These are phyloP conservation scores for Fusarium irregulare DNA, from an alignment of 2,329 filamentous ascomycete genomes.

Conservation along the genomic window DNA sequence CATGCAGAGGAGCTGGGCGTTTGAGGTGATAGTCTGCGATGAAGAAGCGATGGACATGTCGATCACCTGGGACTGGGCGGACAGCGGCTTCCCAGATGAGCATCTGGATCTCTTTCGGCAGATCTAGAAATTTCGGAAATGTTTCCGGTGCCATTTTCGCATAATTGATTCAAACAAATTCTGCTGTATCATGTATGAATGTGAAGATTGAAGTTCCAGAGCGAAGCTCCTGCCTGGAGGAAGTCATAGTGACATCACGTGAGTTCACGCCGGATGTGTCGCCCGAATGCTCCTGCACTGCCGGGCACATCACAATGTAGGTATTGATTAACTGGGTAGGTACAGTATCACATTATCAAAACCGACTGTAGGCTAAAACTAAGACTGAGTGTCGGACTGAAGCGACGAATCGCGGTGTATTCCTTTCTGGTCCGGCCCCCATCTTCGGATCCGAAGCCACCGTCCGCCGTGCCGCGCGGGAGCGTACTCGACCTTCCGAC, in stretches of 20 bases:
- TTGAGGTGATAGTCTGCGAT: conserved; percentile 3
- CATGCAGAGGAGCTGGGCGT: background rate
- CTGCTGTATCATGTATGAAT: background rate
- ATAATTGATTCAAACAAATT: background rate
- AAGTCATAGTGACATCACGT: background rate
- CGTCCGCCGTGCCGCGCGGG: conserved; percentile 8
- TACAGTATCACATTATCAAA: background rate
- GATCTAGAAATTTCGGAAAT: conserved; percentile 3
- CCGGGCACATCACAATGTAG: background rate
- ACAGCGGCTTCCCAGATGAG: conserved; percentile 27
- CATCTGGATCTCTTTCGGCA: conserved; percentile 23
- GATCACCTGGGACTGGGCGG: background rate
- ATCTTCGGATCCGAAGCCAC: background rate
- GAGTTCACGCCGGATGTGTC: background rate
- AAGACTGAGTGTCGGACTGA: background rate
- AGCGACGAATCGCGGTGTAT: background rate
- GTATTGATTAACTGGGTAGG: background rate
- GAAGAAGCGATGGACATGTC: conserved; percentile 30
- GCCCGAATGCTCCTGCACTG: background rate
- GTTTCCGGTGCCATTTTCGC: background rate
- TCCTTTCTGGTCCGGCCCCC: background rate
- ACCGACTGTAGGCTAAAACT: background rate
- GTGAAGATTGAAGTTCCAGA: background rate
- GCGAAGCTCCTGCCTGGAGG: background rate
- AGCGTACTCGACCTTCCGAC: background rate